Evolutionary conservation across 202 grass and related monocot genomes (phyloP).

Genomic region (Tripidium arundinaceum): DNA sequence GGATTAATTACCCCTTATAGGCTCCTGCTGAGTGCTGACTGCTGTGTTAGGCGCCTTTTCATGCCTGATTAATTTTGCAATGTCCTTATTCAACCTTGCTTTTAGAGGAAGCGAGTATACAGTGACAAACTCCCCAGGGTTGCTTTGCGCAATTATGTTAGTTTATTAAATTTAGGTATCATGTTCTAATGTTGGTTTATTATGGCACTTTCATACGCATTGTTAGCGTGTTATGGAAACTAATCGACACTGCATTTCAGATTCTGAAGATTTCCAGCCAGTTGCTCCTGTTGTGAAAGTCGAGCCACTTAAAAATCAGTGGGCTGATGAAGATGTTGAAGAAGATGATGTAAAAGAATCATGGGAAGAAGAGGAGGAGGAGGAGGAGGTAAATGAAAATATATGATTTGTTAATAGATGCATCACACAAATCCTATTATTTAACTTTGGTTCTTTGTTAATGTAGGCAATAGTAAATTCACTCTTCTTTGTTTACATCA

Average conservation of each 20-base stretch:
- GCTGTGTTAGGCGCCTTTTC: neutral
- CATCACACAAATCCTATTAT: neutral
- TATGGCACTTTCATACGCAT: neutral
- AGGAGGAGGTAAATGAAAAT: conserved; percentile 63
- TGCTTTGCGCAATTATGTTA: neutral
- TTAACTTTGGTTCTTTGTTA: neutral
- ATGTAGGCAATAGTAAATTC: neutral
- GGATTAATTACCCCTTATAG: neutral
- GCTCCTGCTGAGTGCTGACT: too few species aligned
- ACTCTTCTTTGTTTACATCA: neutral
- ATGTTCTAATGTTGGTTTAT: neutral
- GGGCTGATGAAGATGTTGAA: conserved; percentile 93
- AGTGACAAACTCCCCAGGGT: neutral
- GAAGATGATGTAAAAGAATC: conserved; percentile 93
- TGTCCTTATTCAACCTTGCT: neutral
- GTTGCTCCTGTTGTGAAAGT: conserved; percentile 34
- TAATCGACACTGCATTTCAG: conserved; percentile 39
- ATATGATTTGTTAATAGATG: neutral
- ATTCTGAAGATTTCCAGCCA: conserved; percentile 82
- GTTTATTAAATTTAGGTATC: neutral
- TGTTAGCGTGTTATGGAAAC: neutral
- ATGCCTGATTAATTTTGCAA: neutral
- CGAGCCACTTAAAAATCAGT: conserved; percentile 61
- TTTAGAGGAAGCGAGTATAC: neutral
- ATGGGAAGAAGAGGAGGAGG: conserved; percentile 88